Base-by-base conservation (phyloP, 1,284 basidiomycete genomes). In the Blastosporella zonata region DNA sequence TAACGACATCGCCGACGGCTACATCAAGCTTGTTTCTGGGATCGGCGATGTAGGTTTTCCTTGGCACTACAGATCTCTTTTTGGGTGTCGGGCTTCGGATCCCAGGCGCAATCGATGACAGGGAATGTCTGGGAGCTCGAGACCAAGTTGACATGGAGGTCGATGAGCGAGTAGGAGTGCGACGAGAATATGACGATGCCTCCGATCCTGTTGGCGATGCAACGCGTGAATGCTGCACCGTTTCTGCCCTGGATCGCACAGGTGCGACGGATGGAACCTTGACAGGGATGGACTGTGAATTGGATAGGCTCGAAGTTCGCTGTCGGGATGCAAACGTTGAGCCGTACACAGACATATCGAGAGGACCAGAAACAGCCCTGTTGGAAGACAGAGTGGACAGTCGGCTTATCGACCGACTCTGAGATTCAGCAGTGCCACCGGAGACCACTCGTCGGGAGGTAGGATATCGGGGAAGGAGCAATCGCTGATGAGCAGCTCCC, bases 11-110 rank as follows among this genome's bases (percentile, higher is more conserved):
- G 6, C 90, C 92, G 36, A 98, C 89, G 2, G 93, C 94, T 20
- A 95, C 80, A 63, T 98, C 95, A 1, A 98, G 78, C 61, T 89
- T 90, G 69, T 82, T 93, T 67, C 89, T 85, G 9, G 90, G 88
- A 65, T 96, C 84, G 2, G 94, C 79, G 37, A 91, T 71, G 59
- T 97, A 97, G 6, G 78, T 74, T 62, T 83, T 88, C 59, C 81
- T 76, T 1, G 68, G 62, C 3, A 64, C 58, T 20, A 66, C 59
- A 9, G 52, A 33, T 52, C 67, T 75, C 43, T 67, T 72, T 38
- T 71, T 69, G 10, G 79, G 75, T 2, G 79, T 78, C 41, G 72
- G 65, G 25, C 64, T 62, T 42, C 68, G 73, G 3, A 71, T 71
- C 41, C 84, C 74, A 0, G 49, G 45, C 12, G 22, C 43, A 31